Percentiles rank a stretch among this genome's conserved stretches.
These are phyloP conservation scores for Paspalum notatum DNA, from an alignment of 176 grass and related monocot species.

Conservation along the genomic window DNA sequence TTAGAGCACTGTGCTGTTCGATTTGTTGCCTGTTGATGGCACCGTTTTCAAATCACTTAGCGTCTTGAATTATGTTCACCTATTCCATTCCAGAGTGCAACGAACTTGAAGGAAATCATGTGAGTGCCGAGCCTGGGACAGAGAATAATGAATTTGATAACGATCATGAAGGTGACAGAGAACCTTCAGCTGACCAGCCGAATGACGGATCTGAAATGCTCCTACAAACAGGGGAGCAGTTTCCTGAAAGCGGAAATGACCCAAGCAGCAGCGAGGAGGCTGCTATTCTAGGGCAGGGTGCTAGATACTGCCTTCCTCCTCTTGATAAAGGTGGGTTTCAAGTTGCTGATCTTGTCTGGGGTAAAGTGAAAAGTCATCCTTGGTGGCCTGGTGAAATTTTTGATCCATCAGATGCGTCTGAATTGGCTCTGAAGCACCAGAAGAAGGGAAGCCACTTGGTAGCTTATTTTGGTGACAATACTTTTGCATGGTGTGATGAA, in stretches of 20 bases:
- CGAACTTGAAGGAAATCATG: not conserved
- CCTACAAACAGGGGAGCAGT: not conserved
- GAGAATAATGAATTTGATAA: slow-evolving; percentile 27
- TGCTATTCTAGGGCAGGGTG: slow-evolving; percentile 15
- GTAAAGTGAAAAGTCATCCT: slow-evolving; percentile 97
- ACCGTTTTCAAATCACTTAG: not conserved
- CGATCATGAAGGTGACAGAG: not conserved
- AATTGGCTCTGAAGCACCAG: slow-evolving; percentile 80
- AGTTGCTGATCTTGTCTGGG: slow-evolving; percentile 90
- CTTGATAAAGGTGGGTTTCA: slow-evolving; percentile 61
- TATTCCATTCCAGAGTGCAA: slow-evolving; percentile 4
- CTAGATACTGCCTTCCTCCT: slow-evolving; percentile 61
- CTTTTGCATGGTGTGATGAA: slow-evolving; percentile 98
- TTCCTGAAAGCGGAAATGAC: slow-evolving; percentile 12
- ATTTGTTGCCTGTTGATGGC: not conserved
- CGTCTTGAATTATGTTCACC: not conserved
- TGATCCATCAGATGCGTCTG: slow-evolving; percentile 77
- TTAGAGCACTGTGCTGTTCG: not conserved
- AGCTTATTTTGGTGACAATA: slow-evolving; percentile 94
- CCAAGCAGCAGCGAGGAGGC: not conserved
- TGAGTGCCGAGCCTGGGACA: not conserved
- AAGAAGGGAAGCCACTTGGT: slow-evolving; percentile 75
- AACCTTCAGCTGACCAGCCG: not conserved
- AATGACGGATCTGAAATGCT: slow-evolving; percentile 15
- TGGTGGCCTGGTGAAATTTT: slow-evolving; percentile 99